Evolutionary conservation across 1,139 yeast species (phyloP).

Genomic region (Pichia sp.): DNA sequence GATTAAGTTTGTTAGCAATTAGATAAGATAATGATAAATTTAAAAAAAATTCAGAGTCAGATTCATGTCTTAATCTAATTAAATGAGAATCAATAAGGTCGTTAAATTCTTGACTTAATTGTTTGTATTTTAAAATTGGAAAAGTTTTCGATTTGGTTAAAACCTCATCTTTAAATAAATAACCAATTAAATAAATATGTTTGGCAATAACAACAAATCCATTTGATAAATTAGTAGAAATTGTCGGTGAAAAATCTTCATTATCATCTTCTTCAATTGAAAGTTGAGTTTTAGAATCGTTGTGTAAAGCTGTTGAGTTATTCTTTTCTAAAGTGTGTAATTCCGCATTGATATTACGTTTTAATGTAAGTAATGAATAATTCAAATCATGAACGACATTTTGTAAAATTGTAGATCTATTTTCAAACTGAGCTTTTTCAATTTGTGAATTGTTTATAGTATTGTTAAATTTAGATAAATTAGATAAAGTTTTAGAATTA

Average conservation of each 20-base stretch:
- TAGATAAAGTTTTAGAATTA: slow-evolving; percentile 19
- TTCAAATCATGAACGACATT: slow-evolving; percentile 26
- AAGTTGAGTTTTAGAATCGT: not conserved
- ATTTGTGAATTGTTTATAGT: slow-evolving; percentile 6
- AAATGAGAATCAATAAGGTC: slow-evolving; percentile 19
- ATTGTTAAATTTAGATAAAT: slow-evolving; percentile 18
- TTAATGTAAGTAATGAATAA: slow-evolving; percentile 17
- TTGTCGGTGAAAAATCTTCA: slow-evolving; percentile 5
- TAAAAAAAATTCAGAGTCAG: slow-evolving; percentile 26
- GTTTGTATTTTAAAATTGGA: slow-evolving; percentile 17
- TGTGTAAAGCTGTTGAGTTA: not conserved
- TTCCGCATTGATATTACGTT: slow-evolving; percentile 8
- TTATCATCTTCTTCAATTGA: slow-evolving; percentile 6
- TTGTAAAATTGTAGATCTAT: slow-evolving; percentile 19
- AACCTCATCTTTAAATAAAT: slow-evolving; percentile 19
- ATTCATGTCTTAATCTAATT: slow-evolving; percentile 19
- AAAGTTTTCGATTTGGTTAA: slow-evolving; percentile 7
- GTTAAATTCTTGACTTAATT: slow-evolving; percentile 18
- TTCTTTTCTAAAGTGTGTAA: not conserved
- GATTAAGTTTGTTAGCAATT: slow-evolving; percentile 16
- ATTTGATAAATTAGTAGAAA: slow-evolving; percentile 7
- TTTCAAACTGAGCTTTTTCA: slow-evolving; percentile 13
- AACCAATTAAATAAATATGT: slow-evolving; percentile 21
- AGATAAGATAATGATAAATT: slow-evolving; percentile 23
- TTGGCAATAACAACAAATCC: slow-evolving; percentile 19